Conservation (phyloP, 768 basidiomycete genomes). For the Fistulinella prunicolor region DNA sequence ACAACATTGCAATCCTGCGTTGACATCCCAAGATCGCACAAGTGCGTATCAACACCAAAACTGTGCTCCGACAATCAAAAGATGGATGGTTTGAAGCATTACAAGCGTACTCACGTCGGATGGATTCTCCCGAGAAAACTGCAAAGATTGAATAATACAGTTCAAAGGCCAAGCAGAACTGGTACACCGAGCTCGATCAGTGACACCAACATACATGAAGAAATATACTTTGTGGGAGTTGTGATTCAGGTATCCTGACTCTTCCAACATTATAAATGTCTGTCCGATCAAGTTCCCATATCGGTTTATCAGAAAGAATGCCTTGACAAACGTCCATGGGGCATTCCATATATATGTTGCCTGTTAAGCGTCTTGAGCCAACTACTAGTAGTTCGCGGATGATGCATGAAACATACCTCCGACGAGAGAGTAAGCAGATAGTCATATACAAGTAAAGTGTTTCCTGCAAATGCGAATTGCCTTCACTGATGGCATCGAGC, state of each 20-base stretch:
- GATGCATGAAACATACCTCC: constrained; percentile 20
- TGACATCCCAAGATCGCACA: constrained; percentile 22
- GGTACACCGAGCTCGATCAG: background rate
- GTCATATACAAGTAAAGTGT: constrained; percentile 24
- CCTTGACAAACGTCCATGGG: constrained; percentile 14
- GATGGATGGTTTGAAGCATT: background rate
- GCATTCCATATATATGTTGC: constrained; percentile 14
- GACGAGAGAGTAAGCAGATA: constrained; percentile 25
- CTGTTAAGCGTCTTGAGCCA: constrained; percentile 7
- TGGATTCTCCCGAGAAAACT: constrained; percentile 15
- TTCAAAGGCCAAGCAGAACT: constrained; percentile 17
- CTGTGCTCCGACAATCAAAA: constrained; percentile 3
- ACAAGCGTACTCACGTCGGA: constrained; percentile 19
- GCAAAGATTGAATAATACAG: background rate
- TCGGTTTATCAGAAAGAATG: constrained; percentile 13
- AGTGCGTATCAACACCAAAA: constrained; percentile 24
- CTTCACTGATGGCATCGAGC: constrained; percentile 6
- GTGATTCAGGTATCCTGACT: constrained; percentile 19
- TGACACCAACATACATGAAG: background rate
- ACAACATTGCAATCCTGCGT: background rate
- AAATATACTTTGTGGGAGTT: constrained; percentile 14
- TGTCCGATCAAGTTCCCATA: constrained; percentile 22
- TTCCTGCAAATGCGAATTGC: constrained; percentile 12
- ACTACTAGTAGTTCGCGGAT: no score
- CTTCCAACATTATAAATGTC: constrained; percentile 19